A percentile compares a stretch with the other conserved stretches of the same genome.
phyloP scores from a whole-genome alignment of 441 rosid species.

The Dalechampia spathulata region DNA sequence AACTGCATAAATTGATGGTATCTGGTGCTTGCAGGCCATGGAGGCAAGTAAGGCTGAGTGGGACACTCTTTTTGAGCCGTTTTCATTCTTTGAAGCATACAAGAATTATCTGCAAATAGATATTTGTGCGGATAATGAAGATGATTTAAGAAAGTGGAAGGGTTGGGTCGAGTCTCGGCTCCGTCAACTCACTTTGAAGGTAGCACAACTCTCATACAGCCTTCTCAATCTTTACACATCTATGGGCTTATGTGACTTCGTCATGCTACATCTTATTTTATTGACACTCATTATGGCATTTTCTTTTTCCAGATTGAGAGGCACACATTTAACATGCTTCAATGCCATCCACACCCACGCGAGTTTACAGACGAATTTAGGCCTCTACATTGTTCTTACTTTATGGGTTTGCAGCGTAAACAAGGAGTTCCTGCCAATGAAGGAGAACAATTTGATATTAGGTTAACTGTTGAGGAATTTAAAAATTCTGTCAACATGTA shows the following conservation, averaged over 20 bases:
- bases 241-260: background rate
- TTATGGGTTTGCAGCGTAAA: conserved; percentile 96
- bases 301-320: conserved; percentile 69
- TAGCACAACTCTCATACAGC: conserved; percentile 14
- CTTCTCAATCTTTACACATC: background rate
- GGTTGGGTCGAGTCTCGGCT: conserved; percentile 99
- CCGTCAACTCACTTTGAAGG: conserved; percentile 91
- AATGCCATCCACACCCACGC: conserved; percentile 92
- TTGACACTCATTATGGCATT: conserved; percentile 9
- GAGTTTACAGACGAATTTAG: conserved; percentile 68
- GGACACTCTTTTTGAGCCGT: conserved; percentile 85
- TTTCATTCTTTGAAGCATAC: conserved; percentile 87
- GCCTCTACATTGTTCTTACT: conserved; percentile 67
- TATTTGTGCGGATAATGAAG: conserved; percentile 69
- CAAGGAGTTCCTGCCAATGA: conserved; percentile 78
- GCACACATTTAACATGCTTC: conserved; percentile 74
- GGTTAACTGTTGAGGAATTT: conserved; percentile 86
- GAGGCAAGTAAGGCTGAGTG: conserved; percentile 74
- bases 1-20: conserved; percentile 18
- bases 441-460: conserved; percentile 79
- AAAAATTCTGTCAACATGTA: conserved; percentile 59
- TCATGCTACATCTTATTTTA: conserved; percentile 11
- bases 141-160: conserved; percentile 90
- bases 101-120: conserved; percentile 88
- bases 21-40: conserved; percentile 66